Evolutionary conservation across 306 rosid species (phyloP), one percentile per base, ranked within the genome.

Genomic region (Trifolium subterraneum): DNA sequence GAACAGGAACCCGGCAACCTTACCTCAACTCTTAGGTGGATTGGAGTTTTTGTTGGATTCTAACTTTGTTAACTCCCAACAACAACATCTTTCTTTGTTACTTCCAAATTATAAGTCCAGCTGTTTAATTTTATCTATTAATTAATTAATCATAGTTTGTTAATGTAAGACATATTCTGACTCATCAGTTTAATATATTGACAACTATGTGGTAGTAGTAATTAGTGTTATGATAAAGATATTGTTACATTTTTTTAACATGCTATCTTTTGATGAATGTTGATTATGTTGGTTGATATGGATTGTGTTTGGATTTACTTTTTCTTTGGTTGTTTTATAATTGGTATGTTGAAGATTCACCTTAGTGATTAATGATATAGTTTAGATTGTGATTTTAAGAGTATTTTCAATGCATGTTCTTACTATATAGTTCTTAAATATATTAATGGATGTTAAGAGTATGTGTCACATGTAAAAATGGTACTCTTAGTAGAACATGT

Each of bases 1-100:
- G 89, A 92, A 88, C 92, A 90, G 0, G 67, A 67, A 73, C 73
- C 98, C 93, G 92, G 92, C 92, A 90, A 86, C 68, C 50, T 86
- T 78, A 84, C 87, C 86, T 89, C 93, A 86, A 82, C 76, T 82
- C 78, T 83, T 66, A 87, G 84, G 83, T 73, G 80, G 80, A 61
- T 54, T 81, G 82, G 79, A 86, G 39, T 71, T 81, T 89, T 84
- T 79, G 84, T 85, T 89, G 88, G 89, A 88, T 90, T 84, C 80
- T 81, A 64, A 50, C 36, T 64, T 41, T 73, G 20, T 61, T 78
- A 71, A 45, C 22, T 73, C 47, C 82, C 82, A 77, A 86, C 60
- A 54, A 54, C 81, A 76, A 27, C 78, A 70, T 64, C 15, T 79
- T 56, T 65, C 61, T 64, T 61, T 79, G 56, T 72, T 69, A 66